Conservation (phyloP, 2,329 filamentous ascomycete genomes). For the Penicillium olsonii region DNA sequence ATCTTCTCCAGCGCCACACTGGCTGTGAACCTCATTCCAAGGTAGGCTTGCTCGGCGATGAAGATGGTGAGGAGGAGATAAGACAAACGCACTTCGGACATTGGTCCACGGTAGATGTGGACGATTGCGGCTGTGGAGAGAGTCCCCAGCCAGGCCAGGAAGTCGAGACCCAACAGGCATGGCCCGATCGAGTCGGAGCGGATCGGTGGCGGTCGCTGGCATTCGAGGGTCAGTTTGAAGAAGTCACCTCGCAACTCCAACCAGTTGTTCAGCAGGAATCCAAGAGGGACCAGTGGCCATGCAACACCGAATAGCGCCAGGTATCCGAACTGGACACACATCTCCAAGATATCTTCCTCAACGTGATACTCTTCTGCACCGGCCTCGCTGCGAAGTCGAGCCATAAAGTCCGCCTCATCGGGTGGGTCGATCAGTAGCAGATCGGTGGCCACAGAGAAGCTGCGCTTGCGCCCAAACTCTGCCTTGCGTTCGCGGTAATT, state of each 20-base stretch:
- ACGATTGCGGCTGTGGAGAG: conserved; percentile 85
- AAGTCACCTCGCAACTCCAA: conserved; percentile 90
- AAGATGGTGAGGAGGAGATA: conserved; percentile 77
- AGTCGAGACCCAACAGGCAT: conserved; percentile 81
- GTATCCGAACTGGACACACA: conserved; percentile 88
- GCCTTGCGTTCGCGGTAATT: conserved; percentile 27
- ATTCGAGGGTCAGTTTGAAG: conserved; percentile 88
- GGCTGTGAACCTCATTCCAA: conserved; percentile 70
- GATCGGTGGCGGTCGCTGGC: conserved; percentile 85
- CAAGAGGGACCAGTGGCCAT: conserved; percentile 89
- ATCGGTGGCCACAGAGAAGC: conserved; percentile 43
- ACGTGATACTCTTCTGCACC: conserved; percentile 85
- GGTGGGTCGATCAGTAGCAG: conserved; percentile 63
- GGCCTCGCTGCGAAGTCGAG: conserved; percentile 78
- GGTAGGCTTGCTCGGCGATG: conserved; percentile 80
- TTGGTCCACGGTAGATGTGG: conserved; percentile 75
- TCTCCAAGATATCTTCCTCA: conserved; percentile 85
- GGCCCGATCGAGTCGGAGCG: conserved; percentile 92
- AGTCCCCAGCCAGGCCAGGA: conserved; percentile 91
- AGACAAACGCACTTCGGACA: conserved; percentile 71
- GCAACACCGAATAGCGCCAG: conserved; percentile 87
- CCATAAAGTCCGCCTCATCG: conserved; percentile 78
- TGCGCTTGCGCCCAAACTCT: conserved; percentile 36
- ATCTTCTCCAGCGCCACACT: conserved; percentile 72
- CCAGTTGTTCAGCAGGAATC: conserved; percentile 95